Evolutionary conservation across 441 rosid species (phyloP), one percentile per base, ranked within the genome.

Genomic region (Croton laevigatus): DNA sequence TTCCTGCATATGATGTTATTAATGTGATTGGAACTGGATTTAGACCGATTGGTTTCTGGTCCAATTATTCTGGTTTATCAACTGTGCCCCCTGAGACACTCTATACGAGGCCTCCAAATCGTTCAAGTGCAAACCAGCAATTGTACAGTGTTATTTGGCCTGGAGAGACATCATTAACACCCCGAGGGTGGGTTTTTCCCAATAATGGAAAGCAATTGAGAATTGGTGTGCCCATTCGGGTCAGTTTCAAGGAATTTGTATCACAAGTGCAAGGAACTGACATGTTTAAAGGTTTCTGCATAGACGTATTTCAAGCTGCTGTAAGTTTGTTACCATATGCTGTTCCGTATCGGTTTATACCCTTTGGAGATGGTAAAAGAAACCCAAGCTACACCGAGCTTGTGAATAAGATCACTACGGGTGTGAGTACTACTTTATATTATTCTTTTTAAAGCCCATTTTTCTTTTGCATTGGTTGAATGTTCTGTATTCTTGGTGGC

Each of bases 131-230:
- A 74, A 86, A 53, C 78, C 94, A 78, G 75, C 67, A 87, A 32
- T 79, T 94, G 42, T 71, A 80, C 57, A 63, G 61, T 63, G 95
- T 85, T 69, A 87, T 91, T 57, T 94, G 98, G 97, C 98, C 97
- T 0, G 98, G 98, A 48, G 98, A 90, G 76, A 81, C 90, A 13
- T 64, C 70, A 66, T 59, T 66, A 34, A 84, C 69, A 51, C 98
- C 98, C 45, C 97, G 96, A 12, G 98, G 98, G 69, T 94, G 98
- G 97, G 98, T 85, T 48, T 87, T 94, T 55, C 87, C 97, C 1
- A 88, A 85, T 81, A 87, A 89, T 64, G 98, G 97, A 77, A 89
- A 87, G 76, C 91, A 76, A 60, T 77, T 91, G 74, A 83, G 76
- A 79, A 84, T 91, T n/a, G 97, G 91, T 9, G 97, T 94, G 72